phyloP scores from a whole-genome alignment of 768 basidiomycete genomes.

The Lactarius hatsudake region DNA sequence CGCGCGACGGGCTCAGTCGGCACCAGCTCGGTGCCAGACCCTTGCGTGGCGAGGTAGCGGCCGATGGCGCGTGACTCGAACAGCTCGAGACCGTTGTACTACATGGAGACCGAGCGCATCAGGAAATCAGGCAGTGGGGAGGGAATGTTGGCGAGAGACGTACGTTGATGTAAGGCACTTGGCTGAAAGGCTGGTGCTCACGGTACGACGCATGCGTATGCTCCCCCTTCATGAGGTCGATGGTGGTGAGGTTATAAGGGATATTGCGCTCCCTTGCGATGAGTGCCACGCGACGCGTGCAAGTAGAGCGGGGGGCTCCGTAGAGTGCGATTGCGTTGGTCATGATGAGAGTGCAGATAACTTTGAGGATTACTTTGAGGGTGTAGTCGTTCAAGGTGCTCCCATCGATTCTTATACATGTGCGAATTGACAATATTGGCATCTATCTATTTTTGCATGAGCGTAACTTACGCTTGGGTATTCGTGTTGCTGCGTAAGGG shows the following conservation, averaged over 20 bases:
- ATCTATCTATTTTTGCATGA: neutral
- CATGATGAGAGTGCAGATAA: constrained; percentile 4
- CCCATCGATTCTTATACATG: neutral
- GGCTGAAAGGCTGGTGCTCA: constrained; percentile 22
- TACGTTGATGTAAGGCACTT: constrained; percentile 16
- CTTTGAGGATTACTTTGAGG: neutral
- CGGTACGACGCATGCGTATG: constrained; percentile 3
- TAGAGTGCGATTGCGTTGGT: neutral
- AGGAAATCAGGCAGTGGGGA: neutral
- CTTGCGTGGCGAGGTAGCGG: constrained; percentile 30
- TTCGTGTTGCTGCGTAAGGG: neutral
- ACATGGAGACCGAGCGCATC: neutral
- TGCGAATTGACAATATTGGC: neutral
- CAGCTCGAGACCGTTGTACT: constrained; percentile 32
- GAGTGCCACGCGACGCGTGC: constrained; percentile 18
- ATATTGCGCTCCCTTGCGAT: constrained; percentile 16
- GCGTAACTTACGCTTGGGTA: too few species aligned
- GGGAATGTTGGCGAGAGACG: neutral
- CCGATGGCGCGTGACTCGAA: constrained; percentile 33
- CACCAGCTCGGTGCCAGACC: constrained; percentile 29
- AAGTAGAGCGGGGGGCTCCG: neutral
- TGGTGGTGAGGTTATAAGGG: neutral
- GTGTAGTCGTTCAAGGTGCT: neutral
- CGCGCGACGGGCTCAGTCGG: constrained; percentile 28
- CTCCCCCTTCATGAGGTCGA: neutral